Conservation (phyloP, 306 rosid species). For the Castanopsis chinensis region DNA sequence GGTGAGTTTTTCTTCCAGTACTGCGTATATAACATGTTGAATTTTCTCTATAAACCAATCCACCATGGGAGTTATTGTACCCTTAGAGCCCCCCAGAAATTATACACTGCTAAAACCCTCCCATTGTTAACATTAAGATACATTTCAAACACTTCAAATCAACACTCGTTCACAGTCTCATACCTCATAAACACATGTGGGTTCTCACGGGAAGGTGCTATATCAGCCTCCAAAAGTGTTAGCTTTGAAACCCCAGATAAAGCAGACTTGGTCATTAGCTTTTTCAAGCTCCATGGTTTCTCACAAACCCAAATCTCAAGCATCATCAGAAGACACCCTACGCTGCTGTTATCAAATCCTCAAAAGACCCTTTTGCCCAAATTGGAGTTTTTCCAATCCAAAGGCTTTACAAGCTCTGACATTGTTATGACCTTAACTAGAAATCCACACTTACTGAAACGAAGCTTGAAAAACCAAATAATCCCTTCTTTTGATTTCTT, state of each 20-base stretch:
- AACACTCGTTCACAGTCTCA: not conserved
- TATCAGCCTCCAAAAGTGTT: conserved; percentile 19
- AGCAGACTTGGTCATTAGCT: not conserved
- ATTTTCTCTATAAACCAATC: too few species aligned
- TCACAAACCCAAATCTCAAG: not conserved
- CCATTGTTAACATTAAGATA: not conserved
- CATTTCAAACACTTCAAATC: not conserved
- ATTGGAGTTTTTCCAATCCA: conserved; percentile 5
- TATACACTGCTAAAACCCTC: too few species aligned
- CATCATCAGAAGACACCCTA: not conserved
- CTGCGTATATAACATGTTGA: too few species aligned
- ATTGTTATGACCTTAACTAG: not conserved
- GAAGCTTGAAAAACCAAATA: too few species aligned
- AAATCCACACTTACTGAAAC: too few species aligned
- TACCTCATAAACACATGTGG: conserved; percentile 5
- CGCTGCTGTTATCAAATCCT: not conserved
- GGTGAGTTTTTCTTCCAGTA: too few species aligned
- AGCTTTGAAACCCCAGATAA: conserved; percentile 3
- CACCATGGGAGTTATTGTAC: too few species aligned
- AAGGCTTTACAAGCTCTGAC: conserved; percentile 6
- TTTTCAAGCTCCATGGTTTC: conserved; percentile 4
- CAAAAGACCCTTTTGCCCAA: conserved; percentile 5
- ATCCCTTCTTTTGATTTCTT: too few species aligned
- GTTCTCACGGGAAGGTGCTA: conserved; percentile 32
- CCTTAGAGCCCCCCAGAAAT: too few species aligned